Conservation (phyloP, 2,329 filamentous ascomycete genomes). For the Xylariaceae sp. region DNA sequence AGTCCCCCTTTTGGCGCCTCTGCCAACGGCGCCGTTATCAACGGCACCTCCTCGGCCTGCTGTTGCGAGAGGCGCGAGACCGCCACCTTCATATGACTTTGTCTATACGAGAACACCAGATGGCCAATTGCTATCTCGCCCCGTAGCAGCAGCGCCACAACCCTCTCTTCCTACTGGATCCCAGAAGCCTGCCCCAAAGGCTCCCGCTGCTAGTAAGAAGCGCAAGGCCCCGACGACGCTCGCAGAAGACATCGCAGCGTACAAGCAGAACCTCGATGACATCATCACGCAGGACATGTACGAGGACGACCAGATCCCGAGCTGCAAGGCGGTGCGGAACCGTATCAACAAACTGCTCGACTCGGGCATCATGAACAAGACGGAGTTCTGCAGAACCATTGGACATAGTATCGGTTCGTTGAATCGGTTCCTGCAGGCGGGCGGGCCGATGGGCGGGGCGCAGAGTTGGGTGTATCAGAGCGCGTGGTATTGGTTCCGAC, state of each 20-base stretch:
- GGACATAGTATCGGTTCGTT: constrained; percentile 10
- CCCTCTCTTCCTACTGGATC: neutral
- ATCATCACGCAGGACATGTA: constrained; percentile 7
- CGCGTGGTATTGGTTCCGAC: constrained; percentile 25
- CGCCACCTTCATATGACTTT: no score
- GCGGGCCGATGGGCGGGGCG: constrained; percentile 17
- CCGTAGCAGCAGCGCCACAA: neutral
- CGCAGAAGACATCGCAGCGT: constrained; percentile 27
- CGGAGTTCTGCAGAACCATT: constrained; percentile 23
- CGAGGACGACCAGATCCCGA: constrained; percentile 11
- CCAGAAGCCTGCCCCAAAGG: neutral
- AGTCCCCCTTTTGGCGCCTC: no score
- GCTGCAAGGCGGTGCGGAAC: constrained; percentile 19
- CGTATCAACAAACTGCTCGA: constrained; percentile 25
- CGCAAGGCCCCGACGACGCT: constrained; percentile 25
- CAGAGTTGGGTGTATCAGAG: constrained; percentile 13
- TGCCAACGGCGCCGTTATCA: no score
- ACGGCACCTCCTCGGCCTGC: neutral
- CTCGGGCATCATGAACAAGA: constrained; percentile 25
- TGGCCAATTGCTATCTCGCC: no score
- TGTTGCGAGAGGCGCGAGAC: no score
- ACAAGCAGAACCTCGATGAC: constrained; percentile 26
- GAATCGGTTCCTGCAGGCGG: constrained; percentile 17
- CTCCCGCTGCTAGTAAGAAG: constrained; percentile 19
- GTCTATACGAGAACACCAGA: no score